These are phyloP conservation scores for Colletotrichum sp. DNA, from an alignment of 2,329 filamentous ascomycete species.

Conservation along the genomic window DNA sequence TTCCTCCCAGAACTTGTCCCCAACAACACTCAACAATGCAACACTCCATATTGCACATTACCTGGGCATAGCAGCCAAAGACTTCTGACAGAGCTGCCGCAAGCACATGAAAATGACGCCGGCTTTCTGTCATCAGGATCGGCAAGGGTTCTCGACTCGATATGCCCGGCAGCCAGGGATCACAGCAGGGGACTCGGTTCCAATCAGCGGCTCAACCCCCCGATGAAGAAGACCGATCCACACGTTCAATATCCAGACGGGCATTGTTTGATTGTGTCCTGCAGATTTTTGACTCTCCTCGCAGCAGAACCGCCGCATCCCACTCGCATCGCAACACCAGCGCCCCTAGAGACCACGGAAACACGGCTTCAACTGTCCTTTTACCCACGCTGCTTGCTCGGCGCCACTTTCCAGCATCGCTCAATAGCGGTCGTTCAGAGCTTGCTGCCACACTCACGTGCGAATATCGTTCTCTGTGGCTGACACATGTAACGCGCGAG, in stretches of 20 bases:
- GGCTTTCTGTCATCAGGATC: background rate
- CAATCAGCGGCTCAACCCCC: background rate
- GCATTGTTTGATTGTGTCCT: background rate
- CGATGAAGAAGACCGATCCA: background rate
- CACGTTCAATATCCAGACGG: background rate
- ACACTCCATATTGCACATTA: background rate
- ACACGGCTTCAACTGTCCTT: background rate
- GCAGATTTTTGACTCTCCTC: conserved; percentile 14
- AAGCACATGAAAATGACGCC: background rate
- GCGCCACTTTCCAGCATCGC: background rate
- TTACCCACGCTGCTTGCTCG: background rate
- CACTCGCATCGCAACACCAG: background rate
- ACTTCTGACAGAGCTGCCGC: background rate
- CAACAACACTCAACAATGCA: background rate
- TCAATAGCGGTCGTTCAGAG: background rate
- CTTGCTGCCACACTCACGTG: background rate
- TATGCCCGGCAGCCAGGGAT: background rate
- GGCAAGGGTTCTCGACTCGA: background rate
- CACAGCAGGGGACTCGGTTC: background rate
- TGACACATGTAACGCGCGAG: conserved; percentile 1
- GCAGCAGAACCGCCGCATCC: background rate
- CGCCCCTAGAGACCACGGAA: background rate
- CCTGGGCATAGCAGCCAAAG: background rate
- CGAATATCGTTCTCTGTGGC: background rate
- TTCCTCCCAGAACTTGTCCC: background rate